Conservation (phyloP, 345 rosid genomes). For the Lepidium sativum region DNA sequence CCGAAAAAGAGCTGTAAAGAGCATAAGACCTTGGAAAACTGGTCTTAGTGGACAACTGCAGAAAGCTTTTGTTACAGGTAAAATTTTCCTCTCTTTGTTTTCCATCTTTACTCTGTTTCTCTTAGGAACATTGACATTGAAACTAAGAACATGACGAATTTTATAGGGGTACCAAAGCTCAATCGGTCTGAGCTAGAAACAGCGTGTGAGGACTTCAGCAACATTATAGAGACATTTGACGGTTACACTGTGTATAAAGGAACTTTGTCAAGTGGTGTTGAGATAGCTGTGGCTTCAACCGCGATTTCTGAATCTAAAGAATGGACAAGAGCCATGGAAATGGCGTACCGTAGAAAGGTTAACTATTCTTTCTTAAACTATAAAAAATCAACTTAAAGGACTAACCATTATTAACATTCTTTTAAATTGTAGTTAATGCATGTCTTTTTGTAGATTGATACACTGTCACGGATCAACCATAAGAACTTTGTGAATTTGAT, state of each 20-base stretch:
- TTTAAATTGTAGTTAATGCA: background rate
- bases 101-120: background rate
- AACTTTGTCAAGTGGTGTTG: slow-evolving; percentile 77
- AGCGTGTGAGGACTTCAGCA: slow-evolving; percentile 98
- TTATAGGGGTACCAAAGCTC: slow-evolving; percentile 80
- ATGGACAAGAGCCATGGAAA: slow-evolving; percentile 91
- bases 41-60: slow-evolving; percentile 93
- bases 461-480: slow-evolving; percentile 72
- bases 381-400: background rate
- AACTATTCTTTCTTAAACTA: background rate
- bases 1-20: slow-evolving; percentile 43
- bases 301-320: slow-evolving; percentile 59
- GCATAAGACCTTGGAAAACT: slow-evolving; percentile 84
- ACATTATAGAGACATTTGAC: slow-evolving; percentile 81
- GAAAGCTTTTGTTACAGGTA: slow-evolving; percentile 87
- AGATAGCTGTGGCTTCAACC: slow-evolving; percentile 88
- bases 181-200: slow-evolving; percentile 79
- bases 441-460: slow-evolving; percentile 48
- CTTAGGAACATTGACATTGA: background rate
- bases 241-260: slow-evolving; percentile 95
- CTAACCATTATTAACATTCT: background rate
- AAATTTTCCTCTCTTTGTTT: background rate
- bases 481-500: slow-evolving; percentile 91
- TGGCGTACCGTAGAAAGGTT: slow-evolving; percentile 90
- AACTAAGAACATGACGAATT: slow-evolving; percentile 7